Percentiles rank a stretch among this genome's conserved stretches.
phyloP scores from a whole-genome alignment of 805 yeast species.

The Hanseniaspora valbyensis region DNA sequence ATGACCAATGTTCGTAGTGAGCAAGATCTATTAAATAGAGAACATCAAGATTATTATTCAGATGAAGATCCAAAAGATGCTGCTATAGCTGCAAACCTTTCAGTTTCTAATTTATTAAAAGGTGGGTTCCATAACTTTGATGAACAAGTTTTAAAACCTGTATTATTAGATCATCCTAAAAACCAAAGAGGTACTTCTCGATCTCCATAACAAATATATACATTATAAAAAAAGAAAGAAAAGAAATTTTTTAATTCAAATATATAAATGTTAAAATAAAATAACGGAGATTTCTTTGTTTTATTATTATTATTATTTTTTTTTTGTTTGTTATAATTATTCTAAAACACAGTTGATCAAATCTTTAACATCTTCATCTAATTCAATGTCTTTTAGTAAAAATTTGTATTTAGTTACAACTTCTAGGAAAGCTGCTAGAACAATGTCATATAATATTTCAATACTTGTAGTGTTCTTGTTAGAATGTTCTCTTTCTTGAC shows the following conservation, averaged over 20 bases:
- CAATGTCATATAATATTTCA: constrained; percentile 48
- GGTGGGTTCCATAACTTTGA: constrained; percentile 66
- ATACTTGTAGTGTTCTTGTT: constrained; percentile 34
- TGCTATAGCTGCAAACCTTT: background rate
- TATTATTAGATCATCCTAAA: constrained; percentile 49
- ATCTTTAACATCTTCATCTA: constrained; percentile 52
- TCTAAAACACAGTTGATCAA: constrained; percentile 67
- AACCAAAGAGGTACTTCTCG: background rate
- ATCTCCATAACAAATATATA: background rate
- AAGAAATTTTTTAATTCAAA: no score
- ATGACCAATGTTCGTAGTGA: background rate
- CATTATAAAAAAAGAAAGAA: background rate
- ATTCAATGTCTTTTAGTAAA: constrained; percentile 50
- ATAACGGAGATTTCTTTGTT: no score
- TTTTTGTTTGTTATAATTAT: constrained; percentile 19
- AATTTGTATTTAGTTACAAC: constrained; percentile 54
- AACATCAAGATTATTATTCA: constrained; percentile 19
- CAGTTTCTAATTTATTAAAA: constrained; percentile 16
- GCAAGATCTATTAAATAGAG: constrained; percentile 18
- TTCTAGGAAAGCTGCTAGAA: constrained; percentile 53
- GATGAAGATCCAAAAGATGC: constrained; percentile 16
- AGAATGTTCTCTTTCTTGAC: constrained; percentile 18
- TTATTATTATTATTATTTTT: background rate
- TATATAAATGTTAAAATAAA: no score
- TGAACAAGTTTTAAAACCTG: constrained; percentile 87